A percentile compares a stretch with the other conserved stretches of the same genome.
Conservation (phyloP, 139 green algal species). For the Chlamydomonas sphaeroides region DNA sequence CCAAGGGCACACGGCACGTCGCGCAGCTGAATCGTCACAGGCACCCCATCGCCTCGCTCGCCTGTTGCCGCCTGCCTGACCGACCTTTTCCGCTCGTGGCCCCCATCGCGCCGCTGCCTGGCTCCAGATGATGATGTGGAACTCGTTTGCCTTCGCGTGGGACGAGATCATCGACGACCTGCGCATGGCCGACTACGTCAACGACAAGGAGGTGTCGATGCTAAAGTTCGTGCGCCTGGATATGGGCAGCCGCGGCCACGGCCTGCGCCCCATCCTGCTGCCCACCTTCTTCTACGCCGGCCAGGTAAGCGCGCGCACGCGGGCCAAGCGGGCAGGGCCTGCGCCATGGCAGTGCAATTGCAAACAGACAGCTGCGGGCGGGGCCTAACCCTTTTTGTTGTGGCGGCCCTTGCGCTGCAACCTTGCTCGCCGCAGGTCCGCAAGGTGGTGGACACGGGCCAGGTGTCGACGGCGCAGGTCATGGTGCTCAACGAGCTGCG, state of each 20-base stretch:
- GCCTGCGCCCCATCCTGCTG: slow-evolving; percentile 76
- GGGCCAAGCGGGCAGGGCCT: slow-evolving; percentile 46
- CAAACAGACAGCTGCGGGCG: no score
- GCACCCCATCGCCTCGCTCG: no score
- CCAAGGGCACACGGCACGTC: no score
- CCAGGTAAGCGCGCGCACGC: slow-evolving; percentile 60
- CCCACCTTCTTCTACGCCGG: slow-evolving; percentile 82
- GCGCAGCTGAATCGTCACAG: no score
- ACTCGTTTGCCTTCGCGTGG: slow-evolving; percentile 57
- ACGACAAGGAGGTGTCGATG: slow-evolving; percentile 55
- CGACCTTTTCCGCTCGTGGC: no score
- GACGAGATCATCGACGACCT: slow-evolving; percentile 60
- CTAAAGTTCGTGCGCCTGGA: slow-evolving; percentile 63
- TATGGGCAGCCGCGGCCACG: slow-evolving; percentile 49
- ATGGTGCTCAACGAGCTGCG: slow-evolving; percentile 78
- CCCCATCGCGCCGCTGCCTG: no score
- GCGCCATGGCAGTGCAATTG: no score
- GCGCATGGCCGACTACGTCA: slow-evolving; percentile 45
- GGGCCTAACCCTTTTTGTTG: no score
- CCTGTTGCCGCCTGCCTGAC: no score
- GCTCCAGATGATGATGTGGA: slow-evolving; percentile 65
- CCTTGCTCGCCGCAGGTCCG: no score
- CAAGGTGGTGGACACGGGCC: slow-evolving; percentile 52
- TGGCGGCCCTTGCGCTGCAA: no score
- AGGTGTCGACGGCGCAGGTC: slow-evolving; percentile 56